Evolutionary conservation across 768 basidiomycete species (phyloP), one percentile per base, ranked within the genome.

Genomic region (Cyathus striatus): DNA sequence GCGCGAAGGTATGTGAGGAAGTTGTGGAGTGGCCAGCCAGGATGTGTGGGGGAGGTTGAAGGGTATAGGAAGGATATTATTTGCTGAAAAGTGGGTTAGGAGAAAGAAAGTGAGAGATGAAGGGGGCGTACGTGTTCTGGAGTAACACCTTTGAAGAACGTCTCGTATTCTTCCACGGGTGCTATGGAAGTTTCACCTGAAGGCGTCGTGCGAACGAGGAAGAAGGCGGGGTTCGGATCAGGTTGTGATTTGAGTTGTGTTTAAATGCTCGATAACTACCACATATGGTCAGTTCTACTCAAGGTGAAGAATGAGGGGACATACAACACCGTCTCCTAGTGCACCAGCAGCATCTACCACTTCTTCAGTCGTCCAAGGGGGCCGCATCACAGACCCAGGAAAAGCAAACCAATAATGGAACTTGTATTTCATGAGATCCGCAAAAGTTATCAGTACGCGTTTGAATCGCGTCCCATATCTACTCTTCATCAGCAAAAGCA

Each of bases 321-420:
- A n/a, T n/a, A n/a, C n/a, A n/a, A n/a, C n/a, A n/a, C n/a, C 59
- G 20, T 58, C 35, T 0, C 62, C 66, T 43, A 83, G 65, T 41
- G 65, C 68, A 3, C 64, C 67, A 0, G 64, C 59, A 3, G 78
- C 84, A 23, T 50, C 41, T 38, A 57, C 64, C 80, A 86, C 87
- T 0, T 83, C 86, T 9, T 63, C 56, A 5, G 71, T 75, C 68
- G 90, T 84, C 94, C 94, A 97, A 4, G 86, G 79, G 5, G 96
- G 93, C 51, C 90, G 91, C 17, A 88, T 71, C 0, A 85, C 83
- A 50, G 97, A 83, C 0, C 94, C 91, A 2, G 96, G 95, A 61
- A 97, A 96, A 0, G 89, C 87, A 56, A 97, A 97, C 96, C 95
- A 99, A 64, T 97, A 97, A 56, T 85, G 93, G 60, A 92, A 98